Conservation (phyloP, 345 rosid genomes). For the Euphorbia pulcherrima region DNA sequence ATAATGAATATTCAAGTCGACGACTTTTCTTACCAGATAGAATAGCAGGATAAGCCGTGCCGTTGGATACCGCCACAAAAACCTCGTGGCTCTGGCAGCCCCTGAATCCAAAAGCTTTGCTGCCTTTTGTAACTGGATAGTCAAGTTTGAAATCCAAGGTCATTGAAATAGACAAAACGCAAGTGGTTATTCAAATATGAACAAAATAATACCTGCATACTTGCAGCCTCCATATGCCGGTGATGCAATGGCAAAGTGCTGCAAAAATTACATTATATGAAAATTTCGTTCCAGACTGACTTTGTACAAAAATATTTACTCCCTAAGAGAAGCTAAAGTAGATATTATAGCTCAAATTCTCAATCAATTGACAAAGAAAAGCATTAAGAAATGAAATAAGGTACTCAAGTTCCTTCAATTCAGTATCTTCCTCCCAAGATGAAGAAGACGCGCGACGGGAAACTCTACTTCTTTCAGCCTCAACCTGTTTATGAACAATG, state of each 20-base stretch:
- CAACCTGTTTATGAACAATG: constrained; percentile 47
- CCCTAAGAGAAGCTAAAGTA: neutral
- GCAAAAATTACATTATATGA: constrained; percentile 31
- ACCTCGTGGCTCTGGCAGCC: constrained; percentile 92
- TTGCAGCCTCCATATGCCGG: constrained; percentile 73
- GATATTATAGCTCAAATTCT: constrained; percentile 4
- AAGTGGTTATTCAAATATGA: constrained; percentile 8
- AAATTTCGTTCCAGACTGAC: constrained; percentile 3
- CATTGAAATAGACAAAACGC: constrained; percentile 9
- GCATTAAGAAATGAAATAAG: constrained; percentile 17
- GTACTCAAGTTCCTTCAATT: constrained; percentile 92
- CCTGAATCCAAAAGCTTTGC: constrained; percentile 88
- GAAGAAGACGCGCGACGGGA: constrained; percentile 61
- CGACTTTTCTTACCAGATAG: constrained; percentile 63
- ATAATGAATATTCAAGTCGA: neutral
- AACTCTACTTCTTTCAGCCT: constrained; percentile 82
- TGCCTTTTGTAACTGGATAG: constrained; percentile 79
- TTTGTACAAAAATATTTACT: neutral
- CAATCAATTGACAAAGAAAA: constrained; percentile 7
- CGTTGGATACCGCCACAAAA: constrained; percentile 94
- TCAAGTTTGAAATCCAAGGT: constrained; percentile 13
- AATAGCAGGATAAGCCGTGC: constrained; percentile 74
- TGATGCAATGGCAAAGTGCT: constrained; percentile 95
- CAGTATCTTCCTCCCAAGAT: constrained; percentile 93
- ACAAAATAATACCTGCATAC: constrained; percentile 53